These are phyloP conservation scores for Lipomyces orientalis DNA, from an alignment of 805 yeast genomes.

Conservation along the genomic window DNA sequence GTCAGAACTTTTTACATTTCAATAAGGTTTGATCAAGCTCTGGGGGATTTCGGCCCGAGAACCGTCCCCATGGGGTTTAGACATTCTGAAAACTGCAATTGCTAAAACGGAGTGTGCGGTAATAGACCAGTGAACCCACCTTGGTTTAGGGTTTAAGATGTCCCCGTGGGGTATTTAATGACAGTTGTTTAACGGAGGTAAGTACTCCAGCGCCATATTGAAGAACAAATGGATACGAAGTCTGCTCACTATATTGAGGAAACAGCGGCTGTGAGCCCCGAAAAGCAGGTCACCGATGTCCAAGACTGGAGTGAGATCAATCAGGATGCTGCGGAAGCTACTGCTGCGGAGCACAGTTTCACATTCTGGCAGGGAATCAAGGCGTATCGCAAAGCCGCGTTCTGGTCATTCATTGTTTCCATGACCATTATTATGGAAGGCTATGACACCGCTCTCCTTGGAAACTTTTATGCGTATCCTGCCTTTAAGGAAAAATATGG, in stretches of 20 bases:
- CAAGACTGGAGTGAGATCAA: neutral
- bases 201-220: neutral
- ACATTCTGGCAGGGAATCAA: constrained; percentile 8
- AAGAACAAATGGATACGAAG: neutral
- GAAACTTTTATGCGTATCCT: constrained; percentile 49
- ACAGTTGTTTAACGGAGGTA: neutral
- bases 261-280: neutral
- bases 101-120: neutral
- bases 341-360: constrained; percentile 5
- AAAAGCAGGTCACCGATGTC: neutral
- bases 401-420: constrained; percentile 55
- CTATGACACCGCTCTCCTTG: constrained; percentile 51
- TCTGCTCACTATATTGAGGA: neutral
- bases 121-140: neutral
- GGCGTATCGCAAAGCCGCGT: constrained; percentile 53
- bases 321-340: constrained; percentile 8
- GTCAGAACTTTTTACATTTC: neutral
- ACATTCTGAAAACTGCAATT: neutral
- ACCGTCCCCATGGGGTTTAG: neutral
- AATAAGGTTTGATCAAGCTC: neutral
- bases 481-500: constrained; percentile 31
- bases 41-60: neutral
- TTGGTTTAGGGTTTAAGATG: neutral
- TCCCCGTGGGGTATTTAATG: neutral
- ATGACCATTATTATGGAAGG: constrained; percentile 57